Conservation (phyloP, 164 flowering plant genomes). For the Brasenia schreberi region DNA sequence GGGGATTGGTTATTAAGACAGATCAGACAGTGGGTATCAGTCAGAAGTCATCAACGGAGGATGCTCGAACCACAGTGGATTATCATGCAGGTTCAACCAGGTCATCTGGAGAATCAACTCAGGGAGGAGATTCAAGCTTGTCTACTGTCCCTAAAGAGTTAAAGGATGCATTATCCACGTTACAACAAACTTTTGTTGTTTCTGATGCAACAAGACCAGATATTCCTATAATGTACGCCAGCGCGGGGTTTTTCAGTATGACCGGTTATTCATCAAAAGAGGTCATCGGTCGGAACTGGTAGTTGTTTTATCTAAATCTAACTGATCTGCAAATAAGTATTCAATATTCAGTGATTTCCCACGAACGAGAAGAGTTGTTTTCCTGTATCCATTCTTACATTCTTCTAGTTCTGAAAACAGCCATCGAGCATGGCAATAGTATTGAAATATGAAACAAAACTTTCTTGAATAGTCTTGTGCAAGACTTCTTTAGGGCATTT, state of each 20-base stretch:
- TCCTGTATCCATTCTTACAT: too few species aligned
- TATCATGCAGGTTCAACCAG: slow-evolving; percentile 23
- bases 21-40: slow-evolving; percentile 13
- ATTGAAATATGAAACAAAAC: too few species aligned
- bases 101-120: slow-evolving; percentile 37
- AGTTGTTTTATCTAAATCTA: slow-evolving; percentile 4
- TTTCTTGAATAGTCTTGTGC: too few species aligned
- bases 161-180: slow-evolving; percentile 63
- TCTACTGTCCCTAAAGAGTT: slow-evolving; percentile 86
- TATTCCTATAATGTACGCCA: slow-evolving; percentile 85
- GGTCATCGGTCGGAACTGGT: slow-evolving; percentile 91
- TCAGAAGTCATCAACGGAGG: slow-evolving; percentile 13
- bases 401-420: too few species aligned
- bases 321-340: neutral
- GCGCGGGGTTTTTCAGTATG: slow-evolving; percentile 82
- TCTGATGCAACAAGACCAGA: slow-evolving; percentile 88
- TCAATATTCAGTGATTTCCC: too few species aligned
- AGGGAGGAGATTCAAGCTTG: slow-evolving; percentile 14
- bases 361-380: too few species aligned
- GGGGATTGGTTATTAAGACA: slow-evolving; percentile 19
- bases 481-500: too few species aligned
- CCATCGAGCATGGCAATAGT: too few species aligned
- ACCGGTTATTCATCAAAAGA: slow-evolving; percentile 84
- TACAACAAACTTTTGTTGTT: slow-evolving; percentile 95
- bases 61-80: slow-evolving; percentile 17